These are phyloP conservation scores for Cercospora citrullina DNA, from an alignment of 2,329 filamentous ascomycete genomes.

Conservation along the genomic window DNA sequence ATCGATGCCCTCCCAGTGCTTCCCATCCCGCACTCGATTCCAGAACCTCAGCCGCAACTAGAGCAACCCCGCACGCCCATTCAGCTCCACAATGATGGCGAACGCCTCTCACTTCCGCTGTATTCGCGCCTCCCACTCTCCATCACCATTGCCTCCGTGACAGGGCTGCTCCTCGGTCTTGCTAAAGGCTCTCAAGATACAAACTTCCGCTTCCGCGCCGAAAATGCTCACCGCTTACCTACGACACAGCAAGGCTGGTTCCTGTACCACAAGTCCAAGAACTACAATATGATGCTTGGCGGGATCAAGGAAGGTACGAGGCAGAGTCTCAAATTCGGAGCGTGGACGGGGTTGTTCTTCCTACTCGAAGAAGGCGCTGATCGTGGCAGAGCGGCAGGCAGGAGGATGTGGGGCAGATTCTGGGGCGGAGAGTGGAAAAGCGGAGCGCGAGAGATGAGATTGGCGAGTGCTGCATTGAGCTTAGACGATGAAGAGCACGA, in stretches of 20 bases:
- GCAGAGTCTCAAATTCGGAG: conserved; percentile 68
- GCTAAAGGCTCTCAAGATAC: conserved; percentile 36
- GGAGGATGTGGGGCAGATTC: conserved; percentile 44
- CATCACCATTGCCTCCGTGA: conserved; percentile 28
- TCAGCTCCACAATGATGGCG: conserved; percentile 20
- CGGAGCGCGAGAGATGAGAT: conserved; percentile 38
- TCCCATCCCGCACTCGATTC: conserved; percentile 6
- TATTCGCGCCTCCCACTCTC: conserved; percentile 36
- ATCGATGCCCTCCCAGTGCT: not conserved
- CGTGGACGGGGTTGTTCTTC: conserved; percentile 76
- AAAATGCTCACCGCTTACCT: conserved; percentile 93
- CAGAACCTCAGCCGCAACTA: not conserved
- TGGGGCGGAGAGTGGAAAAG: conserved; percentile 34
- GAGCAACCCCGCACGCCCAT: not conserved
- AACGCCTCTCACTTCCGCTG: conserved; percentile 39
- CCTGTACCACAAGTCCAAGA: conserved; percentile 98
- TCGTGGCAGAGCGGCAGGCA: conserved; percentile 65
- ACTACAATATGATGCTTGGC: conserved; percentile 79
- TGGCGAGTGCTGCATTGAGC: conserved; percentile 37
- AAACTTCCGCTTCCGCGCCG: conserved; percentile 83
- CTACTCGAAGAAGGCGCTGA: conserved; percentile 84
- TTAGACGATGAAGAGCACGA: conserved; percentile 20
- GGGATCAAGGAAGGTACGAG: conserved; percentile 75
- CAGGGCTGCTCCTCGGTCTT: conserved; percentile 38
- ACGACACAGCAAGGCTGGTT: conserved; percentile 85